Evolutionary conservation across 148 eudicot species (phyloP).

Genomic region (Amaranthus palmeri): DNA sequence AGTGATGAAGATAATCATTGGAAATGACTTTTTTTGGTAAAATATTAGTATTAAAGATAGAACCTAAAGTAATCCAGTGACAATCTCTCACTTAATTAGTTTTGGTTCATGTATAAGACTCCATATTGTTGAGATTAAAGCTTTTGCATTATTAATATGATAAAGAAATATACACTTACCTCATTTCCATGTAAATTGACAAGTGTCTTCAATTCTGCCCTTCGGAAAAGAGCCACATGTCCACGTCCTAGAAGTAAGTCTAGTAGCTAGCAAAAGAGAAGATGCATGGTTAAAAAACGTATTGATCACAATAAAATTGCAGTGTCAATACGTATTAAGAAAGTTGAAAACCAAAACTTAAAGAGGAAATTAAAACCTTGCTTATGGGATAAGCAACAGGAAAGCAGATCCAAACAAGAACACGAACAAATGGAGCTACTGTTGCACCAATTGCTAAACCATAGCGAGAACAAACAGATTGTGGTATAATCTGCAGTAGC

Average conservation of each 20-base stretch:
- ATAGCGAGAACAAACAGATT: conserved; percentile 85
- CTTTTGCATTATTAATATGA: too few relatives aligned
- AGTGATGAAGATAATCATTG: too few relatives aligned
- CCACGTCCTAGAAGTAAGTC: conserved; percentile 55
- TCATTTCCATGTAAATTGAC: conserved; percentile 63
- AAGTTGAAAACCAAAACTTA: background rate
- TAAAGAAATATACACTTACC: conserved; percentile 25
- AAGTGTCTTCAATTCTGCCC: conserved; percentile 64
- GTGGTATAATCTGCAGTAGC: conserved; percentile 80
- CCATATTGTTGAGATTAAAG: too few relatives aligned
- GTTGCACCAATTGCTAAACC: conserved; percentile 92
- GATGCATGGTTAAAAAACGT: conserved; percentile 10
- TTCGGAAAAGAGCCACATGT: conserved; percentile 55
- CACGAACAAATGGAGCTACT: conserved; percentile 85
- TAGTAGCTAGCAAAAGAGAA: conserved; percentile 46
- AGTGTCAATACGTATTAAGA: background rate
- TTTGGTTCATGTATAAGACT: too few relatives aligned
- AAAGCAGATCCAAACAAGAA: conserved; percentile 90
- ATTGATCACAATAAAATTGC: background rate
- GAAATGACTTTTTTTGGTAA: too few relatives aligned
- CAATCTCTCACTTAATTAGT: too few relatives aligned
- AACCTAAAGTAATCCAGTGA: too few relatives aligned
- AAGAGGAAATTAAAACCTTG: conserved; percentile 52
- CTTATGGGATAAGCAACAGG: conserved; percentile 97
- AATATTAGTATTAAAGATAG: too few relatives aligned